phyloP scores from a whole-genome alignment of 306 rosid genomes.

The Vigna unguiculata region DNA sequence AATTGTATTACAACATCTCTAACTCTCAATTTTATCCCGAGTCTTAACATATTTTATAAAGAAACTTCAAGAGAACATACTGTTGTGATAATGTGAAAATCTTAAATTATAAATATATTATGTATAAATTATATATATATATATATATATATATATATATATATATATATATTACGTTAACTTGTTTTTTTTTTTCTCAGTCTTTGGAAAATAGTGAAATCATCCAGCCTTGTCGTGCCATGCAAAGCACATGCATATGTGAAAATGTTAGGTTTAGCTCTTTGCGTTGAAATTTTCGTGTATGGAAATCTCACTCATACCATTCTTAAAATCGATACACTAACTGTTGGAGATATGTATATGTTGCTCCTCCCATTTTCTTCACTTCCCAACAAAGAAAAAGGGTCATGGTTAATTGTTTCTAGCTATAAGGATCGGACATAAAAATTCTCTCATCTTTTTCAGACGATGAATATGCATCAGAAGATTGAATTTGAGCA shows the following conservation, averaged over 20 bases:
- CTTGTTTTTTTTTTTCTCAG: not conserved
- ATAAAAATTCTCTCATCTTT: not conserved
- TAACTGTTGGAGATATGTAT: not conserved
- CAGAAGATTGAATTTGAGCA: not conserved
- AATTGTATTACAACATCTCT: no score
- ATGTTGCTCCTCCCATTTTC: not conserved
- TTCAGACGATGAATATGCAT: not conserved
- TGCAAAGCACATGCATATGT: conserved; percentile 22
- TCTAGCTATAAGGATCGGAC: not conserved
- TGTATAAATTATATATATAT: no score
- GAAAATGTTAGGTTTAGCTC: conserved; percentile 22
- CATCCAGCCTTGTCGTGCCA: conserved; percentile 4
- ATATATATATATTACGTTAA: no score
- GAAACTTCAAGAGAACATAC: no score
- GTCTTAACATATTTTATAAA: not conserved
- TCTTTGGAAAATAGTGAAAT: not conserved
- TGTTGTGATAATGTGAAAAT: no score
- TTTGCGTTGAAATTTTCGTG: not conserved
- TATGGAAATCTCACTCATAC: not conserved
- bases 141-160: no score
- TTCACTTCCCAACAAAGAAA: not conserved
- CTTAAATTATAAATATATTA: no score
- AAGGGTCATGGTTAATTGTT: not conserved
- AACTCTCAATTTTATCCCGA: no score
- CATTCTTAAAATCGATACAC: not conserved